Conservation (phyloP, 106 monocot genomes). For the Posidonia australis region DNA sequence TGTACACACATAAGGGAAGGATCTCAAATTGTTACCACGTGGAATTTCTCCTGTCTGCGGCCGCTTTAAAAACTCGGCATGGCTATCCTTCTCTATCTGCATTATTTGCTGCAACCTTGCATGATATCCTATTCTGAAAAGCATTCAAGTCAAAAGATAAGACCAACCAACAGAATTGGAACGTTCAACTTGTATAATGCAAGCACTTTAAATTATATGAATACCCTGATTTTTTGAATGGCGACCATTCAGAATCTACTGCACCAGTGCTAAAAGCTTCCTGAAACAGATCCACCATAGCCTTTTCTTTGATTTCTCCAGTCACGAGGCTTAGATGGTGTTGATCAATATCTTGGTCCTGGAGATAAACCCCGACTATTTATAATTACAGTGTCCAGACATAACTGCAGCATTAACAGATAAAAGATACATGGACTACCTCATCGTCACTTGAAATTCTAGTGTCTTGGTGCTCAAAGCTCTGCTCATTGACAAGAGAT, state of each 20-base stretch:
- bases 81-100: constrained; percentile 64
- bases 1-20: neutral
- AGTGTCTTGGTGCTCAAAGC: constrained; percentile 30
- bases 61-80: constrained; percentile 46
- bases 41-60: constrained; percentile 13
- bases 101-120: constrained; percentile 55
- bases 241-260: constrained; percentile 6
- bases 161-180: neutral
- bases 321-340: constrained; percentile 15
- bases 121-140: constrained; percentile 44
- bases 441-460: constrained; percentile 57
- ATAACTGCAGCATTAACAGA: neutral
- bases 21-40: constrained; percentile 18
- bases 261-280: constrained; percentile 41
- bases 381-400: neutral
- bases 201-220: neutral
- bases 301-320: constrained; percentile 32
- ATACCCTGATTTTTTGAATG: constrained; percentile 25
- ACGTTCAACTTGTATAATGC: neutral
- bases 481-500: constrained; percentile 37
- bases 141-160: neutral
- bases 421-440: constrained; percentile 16
- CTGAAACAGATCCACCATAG: constrained; percentile 81
- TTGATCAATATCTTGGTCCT: constrained; percentile 31
- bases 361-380: constrained; percentile 1